Conservation (phyloP, 169 alveolate genomes). For the Plasmodium ovale region DNA sequence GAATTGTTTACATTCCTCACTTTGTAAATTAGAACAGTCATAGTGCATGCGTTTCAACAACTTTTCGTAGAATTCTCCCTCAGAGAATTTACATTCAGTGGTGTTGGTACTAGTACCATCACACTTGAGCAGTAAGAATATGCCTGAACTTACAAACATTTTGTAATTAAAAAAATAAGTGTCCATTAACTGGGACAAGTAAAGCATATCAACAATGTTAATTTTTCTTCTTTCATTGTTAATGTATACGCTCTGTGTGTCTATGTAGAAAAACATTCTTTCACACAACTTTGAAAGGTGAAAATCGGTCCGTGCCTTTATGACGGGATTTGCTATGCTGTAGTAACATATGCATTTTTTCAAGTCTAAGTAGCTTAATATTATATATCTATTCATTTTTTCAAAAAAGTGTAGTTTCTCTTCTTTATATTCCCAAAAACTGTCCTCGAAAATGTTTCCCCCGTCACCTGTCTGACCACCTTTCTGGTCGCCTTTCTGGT, state of each 20-base stretch:
- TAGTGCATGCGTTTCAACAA: neutral
- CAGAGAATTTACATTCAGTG: neutral
- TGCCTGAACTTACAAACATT: slow-evolving; percentile 16
- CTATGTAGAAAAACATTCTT: slow-evolving; percentile 30
- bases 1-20: neutral
- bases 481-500: too few relatives aligned
- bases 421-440: slow-evolving; percentile 57
- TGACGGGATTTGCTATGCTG: slow-evolving; percentile 56
- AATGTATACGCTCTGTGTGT: slow-evolving; percentile 19
- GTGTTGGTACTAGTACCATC: neutral
- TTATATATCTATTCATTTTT: slow-evolving; percentile 55
- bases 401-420: slow-evolving; percentile 33
- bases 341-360: slow-evolving; percentile 43
- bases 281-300: neutral
- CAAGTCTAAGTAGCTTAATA: slow-evolving; percentile 41
- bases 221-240: slow-evolving; percentile 5
- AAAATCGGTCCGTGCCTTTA: slow-evolving; percentile 26
- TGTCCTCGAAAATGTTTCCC: slow-evolving; percentile 36
- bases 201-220: slow-evolving; percentile 42
- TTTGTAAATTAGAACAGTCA: neutral
- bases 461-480: too few relatives aligned
- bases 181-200: slow-evolving; percentile 36
- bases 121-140: slow-evolving; percentile 28
- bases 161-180: slow-evolving; percentile 26
- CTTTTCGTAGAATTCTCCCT: neutral